phyloP scores from a whole-genome alignment of 495 filamentous ascomycete genomes.

The Tuber calosporum region DNA sequence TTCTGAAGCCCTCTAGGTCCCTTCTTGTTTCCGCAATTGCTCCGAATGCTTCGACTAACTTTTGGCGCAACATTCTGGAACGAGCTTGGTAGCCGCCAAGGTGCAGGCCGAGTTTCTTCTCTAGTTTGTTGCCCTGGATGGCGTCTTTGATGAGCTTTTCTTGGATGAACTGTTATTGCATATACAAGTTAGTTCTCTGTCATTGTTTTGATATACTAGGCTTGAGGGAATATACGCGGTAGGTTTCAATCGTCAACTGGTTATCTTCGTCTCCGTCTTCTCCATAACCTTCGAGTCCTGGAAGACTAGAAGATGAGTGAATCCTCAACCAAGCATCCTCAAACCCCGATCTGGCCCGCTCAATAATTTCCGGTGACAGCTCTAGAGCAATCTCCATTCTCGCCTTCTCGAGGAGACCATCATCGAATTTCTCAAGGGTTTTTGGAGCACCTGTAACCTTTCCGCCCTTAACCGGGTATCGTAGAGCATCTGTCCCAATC shows the following conservation, averaged over 20 bases:
- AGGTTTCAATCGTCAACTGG: constrained; percentile 55
- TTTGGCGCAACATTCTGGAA: constrained; percentile 68
- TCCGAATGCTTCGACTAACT: constrained; percentile 71
- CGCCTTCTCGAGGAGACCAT: constrained; percentile 64
- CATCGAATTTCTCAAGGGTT: constrained; percentile 61
- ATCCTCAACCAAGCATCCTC: constrained; percentile 60
- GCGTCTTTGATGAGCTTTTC: constrained; percentile 63
- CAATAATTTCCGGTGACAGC: constrained; percentile 51
- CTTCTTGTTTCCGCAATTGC: constrained; percentile 65
- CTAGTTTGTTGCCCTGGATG: constrained; percentile 71
- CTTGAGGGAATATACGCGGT: constrained; percentile 52
- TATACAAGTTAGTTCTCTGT: constrained; percentile 43
- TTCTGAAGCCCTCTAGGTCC: constrained; percentile 67
- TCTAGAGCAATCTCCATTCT: constrained; percentile 69
- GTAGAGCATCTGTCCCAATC: constrained; percentile 71
- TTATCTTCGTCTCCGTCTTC: constrained; percentile 62
- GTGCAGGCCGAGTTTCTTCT: constrained; percentile 85
- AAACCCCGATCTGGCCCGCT: constrained; percentile 54
- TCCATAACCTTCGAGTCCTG: constrained; percentile 69
- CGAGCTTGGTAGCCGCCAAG: constrained; percentile 87
- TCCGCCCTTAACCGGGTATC: constrained; percentile 60
- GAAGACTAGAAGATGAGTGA: constrained; percentile 53
- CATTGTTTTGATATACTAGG: constrained; percentile 17
- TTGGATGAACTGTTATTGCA: constrained; percentile 57
- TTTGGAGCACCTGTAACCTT: constrained; percentile 56